phyloP scores from a whole-genome alignment of 2,329 filamentous ascomycete species.

The Alternaria brassicae region DNA sequence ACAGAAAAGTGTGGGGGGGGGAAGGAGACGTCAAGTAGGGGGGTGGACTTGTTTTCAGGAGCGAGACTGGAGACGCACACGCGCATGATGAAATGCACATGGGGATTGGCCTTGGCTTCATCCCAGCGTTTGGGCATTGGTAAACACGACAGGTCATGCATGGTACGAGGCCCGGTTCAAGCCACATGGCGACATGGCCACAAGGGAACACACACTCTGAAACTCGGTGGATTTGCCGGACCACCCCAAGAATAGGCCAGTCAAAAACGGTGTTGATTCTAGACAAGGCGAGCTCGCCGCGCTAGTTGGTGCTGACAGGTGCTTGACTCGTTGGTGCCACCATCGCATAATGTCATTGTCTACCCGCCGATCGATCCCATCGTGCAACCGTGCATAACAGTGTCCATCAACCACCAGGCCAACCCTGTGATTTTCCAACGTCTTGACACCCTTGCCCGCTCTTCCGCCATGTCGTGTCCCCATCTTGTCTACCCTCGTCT shows the following conservation, averaged over 20 bases:
- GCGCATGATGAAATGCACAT: conserved; percentile 15
- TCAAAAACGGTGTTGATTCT: neutral
- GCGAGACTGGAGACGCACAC: conserved; percentile 2
- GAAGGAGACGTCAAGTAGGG: neutral
- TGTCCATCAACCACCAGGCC: neutral
- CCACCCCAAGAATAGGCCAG: conserved; percentile 4
- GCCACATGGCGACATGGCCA: conserved; percentile 14
- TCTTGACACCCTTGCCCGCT: neutral
- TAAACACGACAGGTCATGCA: conserved; percentile 7
- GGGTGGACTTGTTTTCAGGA: conserved; percentile 9
- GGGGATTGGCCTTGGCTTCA: conserved; percentile 9
- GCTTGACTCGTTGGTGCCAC: conserved; percentile 5
- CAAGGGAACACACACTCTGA: conserved; percentile 4
- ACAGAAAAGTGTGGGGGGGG: conserved; percentile 7
- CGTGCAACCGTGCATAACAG: conserved; percentile 2
- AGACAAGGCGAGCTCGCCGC: conserved; percentile 1
- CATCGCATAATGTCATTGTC: neutral
- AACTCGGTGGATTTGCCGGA: conserved; percentile 9
- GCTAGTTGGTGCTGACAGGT: conserved; percentile 3
- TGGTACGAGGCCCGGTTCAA: conserved; percentile 4
- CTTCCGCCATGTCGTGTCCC: neutral
- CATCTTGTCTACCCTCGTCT: neutral
- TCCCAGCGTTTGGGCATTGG: conserved; percentile 11
- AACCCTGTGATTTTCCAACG: neutral
- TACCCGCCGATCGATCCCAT: conserved; percentile 1